phyloP scores from a whole-genome alignment of 1,284 basidiomycete genomes.

The Porogramme epimiltina region DNA sequence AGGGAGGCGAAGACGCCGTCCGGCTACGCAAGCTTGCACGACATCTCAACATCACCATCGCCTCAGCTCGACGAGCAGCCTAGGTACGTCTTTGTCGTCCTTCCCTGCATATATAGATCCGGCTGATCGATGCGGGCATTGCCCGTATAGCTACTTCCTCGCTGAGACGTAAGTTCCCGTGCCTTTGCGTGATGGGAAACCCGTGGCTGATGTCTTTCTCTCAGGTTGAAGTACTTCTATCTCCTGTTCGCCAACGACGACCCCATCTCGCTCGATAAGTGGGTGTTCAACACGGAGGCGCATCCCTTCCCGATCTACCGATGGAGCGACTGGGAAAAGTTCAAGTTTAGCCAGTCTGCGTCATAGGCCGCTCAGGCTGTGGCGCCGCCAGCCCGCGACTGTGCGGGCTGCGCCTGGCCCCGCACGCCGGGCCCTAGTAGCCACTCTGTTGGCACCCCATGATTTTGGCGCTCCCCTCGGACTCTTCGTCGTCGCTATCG shows the following conservation, averaged over 20 bases:
- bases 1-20: conserved; percentile 50
- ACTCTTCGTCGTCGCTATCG: too few relatives aligned
- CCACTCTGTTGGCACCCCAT: too few relatives aligned
- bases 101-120: neutral
- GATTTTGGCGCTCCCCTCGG: too few relatives aligned
- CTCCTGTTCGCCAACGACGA: conserved; percentile 62
- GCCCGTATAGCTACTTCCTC: too few relatives aligned
- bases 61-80: conserved; percentile 59
- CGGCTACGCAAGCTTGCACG: conserved; percentile 59
- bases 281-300: conserved; percentile 88
- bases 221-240: conserved; percentile 68
- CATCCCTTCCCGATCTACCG: conserved; percentile 78
- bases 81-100: too few relatives aligned
- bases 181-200: too few relatives aligned
- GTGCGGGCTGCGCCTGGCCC: too few relatives aligned
- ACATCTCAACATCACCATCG: conserved; percentile 43
- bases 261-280: conserved; percentile 64
- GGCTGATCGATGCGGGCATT: neutral
- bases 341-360: conserved; percentile 21
- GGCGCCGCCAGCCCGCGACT: too few relatives aligned
- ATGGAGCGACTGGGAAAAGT: conserved; percentile 50
- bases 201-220: conserved; percentile 7
- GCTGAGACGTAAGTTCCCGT: neutral
- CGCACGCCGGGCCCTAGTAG: too few relatives aligned
- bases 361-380: conserved; percentile 22